Conservation (phyloP, 108 stramenopile species). For the Cyclostephanos tholiformis region DNA sequence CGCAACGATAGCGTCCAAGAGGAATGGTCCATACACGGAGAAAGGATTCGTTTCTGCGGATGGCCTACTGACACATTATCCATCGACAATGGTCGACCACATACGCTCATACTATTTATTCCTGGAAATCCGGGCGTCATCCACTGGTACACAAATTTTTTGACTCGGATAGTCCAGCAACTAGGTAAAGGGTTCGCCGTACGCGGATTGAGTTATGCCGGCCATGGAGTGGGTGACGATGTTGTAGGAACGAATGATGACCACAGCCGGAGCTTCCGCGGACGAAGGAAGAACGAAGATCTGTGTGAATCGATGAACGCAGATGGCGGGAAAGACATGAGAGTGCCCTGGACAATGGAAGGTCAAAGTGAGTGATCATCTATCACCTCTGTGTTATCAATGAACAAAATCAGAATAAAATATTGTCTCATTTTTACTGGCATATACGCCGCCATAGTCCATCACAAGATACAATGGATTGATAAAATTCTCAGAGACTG, state of each 20-base stretch:
- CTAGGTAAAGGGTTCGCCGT: constrained; percentile 66
- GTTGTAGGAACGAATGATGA: constrained; percentile 28
- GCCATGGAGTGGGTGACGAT: constrained; percentile 58
- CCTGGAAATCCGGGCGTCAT: constrained; percentile 85
- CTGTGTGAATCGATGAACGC: constrained; percentile 5
- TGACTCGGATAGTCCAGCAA: constrained; percentile 44
- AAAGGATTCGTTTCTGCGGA: constrained; percentile 39
- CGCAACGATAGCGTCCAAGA: neutral
- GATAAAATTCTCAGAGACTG: constrained; percentile 52
- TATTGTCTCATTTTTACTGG: neutral
- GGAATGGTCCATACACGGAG: constrained; percentile 10
- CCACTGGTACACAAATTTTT: constrained; percentile 63
- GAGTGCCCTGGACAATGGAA: constrained; percentile 71
- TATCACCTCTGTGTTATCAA: neutral
- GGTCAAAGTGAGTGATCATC: constrained; percentile 58
- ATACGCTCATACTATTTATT: constrained; percentile 71
- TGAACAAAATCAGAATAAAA: neutral
- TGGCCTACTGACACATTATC: constrained; percentile 72
- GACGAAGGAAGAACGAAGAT: constrained; percentile 6
- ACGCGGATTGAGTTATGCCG: constrained; percentile 72
- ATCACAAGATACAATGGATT: constrained; percentile 74
- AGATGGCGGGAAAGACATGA: constrained; percentile 14
- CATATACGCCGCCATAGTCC: constrained; percentile 16
- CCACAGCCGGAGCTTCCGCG: constrained; percentile 9
- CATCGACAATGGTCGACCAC: constrained; percentile 49